Evolutionary conservation across 1,284 basidiomycete species (phyloP).

Genomic region (Meira miltonrushii): DNA sequence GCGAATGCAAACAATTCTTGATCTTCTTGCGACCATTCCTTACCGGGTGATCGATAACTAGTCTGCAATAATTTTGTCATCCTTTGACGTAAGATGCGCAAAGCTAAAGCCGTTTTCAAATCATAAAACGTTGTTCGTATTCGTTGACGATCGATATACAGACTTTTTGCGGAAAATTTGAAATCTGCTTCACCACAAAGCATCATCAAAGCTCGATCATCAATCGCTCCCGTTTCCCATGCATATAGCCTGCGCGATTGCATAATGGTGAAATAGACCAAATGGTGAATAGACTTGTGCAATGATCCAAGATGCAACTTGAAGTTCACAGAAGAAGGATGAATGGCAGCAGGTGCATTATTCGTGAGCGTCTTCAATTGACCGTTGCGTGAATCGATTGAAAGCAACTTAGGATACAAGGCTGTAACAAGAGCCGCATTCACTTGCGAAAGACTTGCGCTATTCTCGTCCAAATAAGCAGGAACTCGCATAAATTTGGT

Average conservation of each 20-base stretch:
- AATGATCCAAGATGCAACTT: conserved; percentile 49
- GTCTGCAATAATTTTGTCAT: conserved; percentile 64
- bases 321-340: conserved; percentile 60
- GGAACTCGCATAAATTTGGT: conserved; percentile 68
- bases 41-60: conserved; percentile 54
- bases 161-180: conserved; percentile 70
- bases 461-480: conserved; percentile 66
- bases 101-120: conserved; percentile 66
- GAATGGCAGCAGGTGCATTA: conserved; percentile 75
- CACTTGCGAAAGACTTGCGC: conserved; percentile 62
- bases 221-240: conserved; percentile 90
- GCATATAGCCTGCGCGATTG: conserved; percentile 83
- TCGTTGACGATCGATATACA: conserved; percentile 80
- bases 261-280: conserved; percentile 57
- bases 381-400: conserved; percentile 60
- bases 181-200: conserved; percentile 89
- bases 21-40: conserved; percentile 62
- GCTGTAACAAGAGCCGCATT: conserved; percentile 80
- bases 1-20: conserved; percentile 61
- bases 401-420: conserved; percentile 84
- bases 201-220: conserved; percentile 75
- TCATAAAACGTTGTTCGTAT: conserved; percentile 65
- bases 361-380: conserved; percentile 80
- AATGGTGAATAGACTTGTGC: conserved; percentile 15
- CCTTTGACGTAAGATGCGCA: conserved; percentile 72